Base-by-base conservation (phyloP, 2,329 filamentous ascomycete species). In the Penicillium polonicum region DNA sequence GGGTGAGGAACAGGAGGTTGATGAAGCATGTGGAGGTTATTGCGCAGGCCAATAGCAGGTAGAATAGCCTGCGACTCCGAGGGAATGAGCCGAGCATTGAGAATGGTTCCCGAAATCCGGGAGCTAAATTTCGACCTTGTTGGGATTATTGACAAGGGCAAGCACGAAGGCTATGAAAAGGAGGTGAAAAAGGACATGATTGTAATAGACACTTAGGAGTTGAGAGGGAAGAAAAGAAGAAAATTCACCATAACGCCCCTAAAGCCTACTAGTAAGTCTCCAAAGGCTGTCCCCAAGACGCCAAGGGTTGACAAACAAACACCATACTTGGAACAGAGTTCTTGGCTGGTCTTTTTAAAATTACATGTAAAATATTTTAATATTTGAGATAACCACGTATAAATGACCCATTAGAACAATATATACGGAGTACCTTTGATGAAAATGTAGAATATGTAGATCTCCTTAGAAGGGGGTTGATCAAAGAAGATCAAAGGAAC, bases 1-100 rank as follows among this genome's bases (percentile, higher is more conserved):
- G 21, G 2, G 52, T 60, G 33, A 65, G 52, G 19, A 58, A 57
- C 12, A 61, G 27, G 21, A 64, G 38, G 25, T 64, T 64, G 43
- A 61, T 7, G 6, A 61, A 15, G 33, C 62, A 64, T 27, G 62
- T 58, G 1, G 45, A 41, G 2, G 51, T 46, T 21, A 51, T 52
- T 17, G 54, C 56, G 42, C 48, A 54, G 19, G 58, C 58, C 44
- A 64, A 38, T 23, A 50, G n/a, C 48, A 64, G 48, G 54, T 63
- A 63, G 25, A 59, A 36, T 27, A 46, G 21, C 51, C 49, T 63
- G 52, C 62, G 62, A 49, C 29, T 57, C n/a, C 60, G 52, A 23
- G 50, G 45, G 38, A 61, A 57, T 21, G 13, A 31, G 38, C 53
- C 12, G n/a, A 58, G 19, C 55, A 58, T 58, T 54, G 29, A 33